These are phyloP conservation scores for Podospora australis DNA, from an alignment of 495 filamentous ascomycete species.

Conservation along the genomic window DNA sequence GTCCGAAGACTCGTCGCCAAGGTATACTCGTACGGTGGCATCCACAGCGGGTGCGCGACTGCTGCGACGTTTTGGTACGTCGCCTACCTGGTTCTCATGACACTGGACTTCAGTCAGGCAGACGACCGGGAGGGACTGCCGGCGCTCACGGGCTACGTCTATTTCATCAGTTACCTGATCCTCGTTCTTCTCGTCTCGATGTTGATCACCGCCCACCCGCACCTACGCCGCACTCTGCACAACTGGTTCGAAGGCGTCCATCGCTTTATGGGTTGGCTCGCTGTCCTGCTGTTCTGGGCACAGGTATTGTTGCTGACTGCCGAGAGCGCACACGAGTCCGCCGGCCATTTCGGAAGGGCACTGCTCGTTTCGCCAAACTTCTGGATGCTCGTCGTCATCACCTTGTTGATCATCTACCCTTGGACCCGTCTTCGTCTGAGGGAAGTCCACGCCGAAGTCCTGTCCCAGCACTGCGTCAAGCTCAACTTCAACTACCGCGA, in stretches of 20 bases:
- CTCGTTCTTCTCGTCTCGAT: conserved; percentile 36
- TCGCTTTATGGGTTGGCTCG: conserved; percentile 59
- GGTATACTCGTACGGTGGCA: conserved; percentile 70
- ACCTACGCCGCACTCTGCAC: conserved; percentile 48
- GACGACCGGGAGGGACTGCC: conserved; percentile 29
- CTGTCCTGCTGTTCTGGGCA: conserved; percentile 55
- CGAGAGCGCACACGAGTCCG: conserved; percentile 4
- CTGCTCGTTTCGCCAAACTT: conserved; percentile 54
- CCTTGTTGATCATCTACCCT: conserved; percentile 55
- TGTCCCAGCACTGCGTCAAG: conserved; percentile 65
- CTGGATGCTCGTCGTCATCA: conserved; percentile 60
- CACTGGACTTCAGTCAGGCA: conserved; percentile 22
- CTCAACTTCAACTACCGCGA: conserved; percentile 60
- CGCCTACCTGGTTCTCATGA: conserved; percentile 34
- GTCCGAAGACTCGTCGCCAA: conserved; percentile 63
- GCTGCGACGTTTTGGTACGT: conserved; percentile 66
- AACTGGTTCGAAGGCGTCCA: conserved; percentile 64
- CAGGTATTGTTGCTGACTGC: conserved; percentile 28
- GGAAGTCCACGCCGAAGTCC: conserved; percentile 52
- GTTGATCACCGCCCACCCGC: conserved; percentile 43
- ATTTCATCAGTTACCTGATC: conserved; percentile 39
- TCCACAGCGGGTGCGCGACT: conserved; percentile 66
- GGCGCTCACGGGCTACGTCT: conserved; percentile 42
- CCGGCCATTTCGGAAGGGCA: conserved; percentile 20
- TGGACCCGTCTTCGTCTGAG: conserved; percentile 62